phyloP scores from a whole-genome alignment of 192 early-diverging fungal species.

The Coemansia sp. region DNA sequence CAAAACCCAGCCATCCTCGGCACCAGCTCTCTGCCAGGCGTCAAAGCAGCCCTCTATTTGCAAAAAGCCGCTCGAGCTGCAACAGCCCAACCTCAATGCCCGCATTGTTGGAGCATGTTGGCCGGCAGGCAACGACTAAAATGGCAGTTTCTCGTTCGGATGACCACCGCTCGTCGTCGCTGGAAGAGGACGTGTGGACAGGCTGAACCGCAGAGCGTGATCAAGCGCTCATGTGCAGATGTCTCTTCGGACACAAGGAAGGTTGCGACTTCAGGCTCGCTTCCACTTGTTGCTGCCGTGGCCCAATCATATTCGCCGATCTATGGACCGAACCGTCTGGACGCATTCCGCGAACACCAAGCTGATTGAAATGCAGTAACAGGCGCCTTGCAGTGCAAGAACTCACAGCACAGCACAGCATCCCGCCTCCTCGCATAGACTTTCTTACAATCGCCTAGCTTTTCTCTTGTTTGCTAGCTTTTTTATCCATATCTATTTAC shows the following conservation, averaged over 20 bases:
- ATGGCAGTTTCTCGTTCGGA: background rate
- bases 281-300: background rate
- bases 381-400: background rate
- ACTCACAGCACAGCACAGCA: too few relatives aligned
- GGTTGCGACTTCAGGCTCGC: background rate
- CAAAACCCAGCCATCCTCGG: background rate
- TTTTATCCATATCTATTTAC: background rate
- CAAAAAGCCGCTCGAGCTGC: background rate
- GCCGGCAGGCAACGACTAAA: background rate
- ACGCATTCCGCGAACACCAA: background rate
- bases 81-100: too few relatives aligned
- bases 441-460: background rate
- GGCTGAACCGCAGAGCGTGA: background rate
- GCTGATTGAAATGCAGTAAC: too few relatives aligned
- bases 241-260: too few relatives aligned
- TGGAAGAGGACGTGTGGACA: slow-evolving; percentile 18
- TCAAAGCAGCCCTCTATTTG: background rate
- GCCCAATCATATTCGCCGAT: slow-evolving; percentile 15
- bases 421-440: background rate
- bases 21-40: background rate
- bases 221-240: too few relatives aligned
- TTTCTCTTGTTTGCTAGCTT: background rate
- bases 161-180: slow-evolving; percentile 1
- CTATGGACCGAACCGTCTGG: background rate
- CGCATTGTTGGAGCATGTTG: background rate